These are phyloP conservation scores for Aspergillus amoenus DNA, from an alignment of 2,329 filamentous ascomycete genomes.

Conservation along the genomic window DNA sequence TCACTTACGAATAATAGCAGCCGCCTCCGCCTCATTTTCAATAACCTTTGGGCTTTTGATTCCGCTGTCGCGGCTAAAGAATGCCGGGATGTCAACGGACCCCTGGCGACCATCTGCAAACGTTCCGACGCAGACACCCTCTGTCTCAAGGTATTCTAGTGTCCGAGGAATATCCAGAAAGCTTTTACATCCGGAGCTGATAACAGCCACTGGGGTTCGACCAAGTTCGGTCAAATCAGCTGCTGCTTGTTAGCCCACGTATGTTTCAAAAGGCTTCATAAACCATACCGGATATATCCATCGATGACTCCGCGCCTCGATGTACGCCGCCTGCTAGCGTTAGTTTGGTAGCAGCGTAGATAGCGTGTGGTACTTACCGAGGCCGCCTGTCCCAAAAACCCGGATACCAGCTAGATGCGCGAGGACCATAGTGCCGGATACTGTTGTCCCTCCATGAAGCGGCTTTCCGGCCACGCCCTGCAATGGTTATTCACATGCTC, in stretches of 20 bases:
- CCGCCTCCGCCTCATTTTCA: slow-evolving; percentile 74
- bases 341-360: slow-evolving; percentile 11
- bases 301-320: slow-evolving; percentile 76
- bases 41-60: slow-evolving; percentile 75
- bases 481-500: neutral
- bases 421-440: slow-evolving; percentile 89
- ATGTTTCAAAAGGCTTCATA: neutral
- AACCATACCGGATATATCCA: slow-evolving; percentile 73
- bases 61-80: slow-evolving; percentile 88
- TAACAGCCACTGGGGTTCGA: slow-evolving; percentile 80
- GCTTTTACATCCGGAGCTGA: slow-evolving; percentile 91
- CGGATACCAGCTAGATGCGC: slow-evolving; percentile 83
- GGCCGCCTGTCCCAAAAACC: slow-evolving; percentile 90
- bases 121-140: slow-evolving; percentile 76
- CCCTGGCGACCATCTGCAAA: slow-evolving; percentile 79
- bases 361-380: slow-evolving; percentile 51
- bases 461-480: slow-evolving; percentile 65
- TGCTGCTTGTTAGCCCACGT: slow-evolving; percentile 16
- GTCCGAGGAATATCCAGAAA: slow-evolving; percentile 91
- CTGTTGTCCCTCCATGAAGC: slow-evolving; percentile 86
- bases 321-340: slow-evolving; percentile 70
- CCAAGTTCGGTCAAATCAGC: slow-evolving; percentile 94
- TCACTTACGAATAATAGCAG: slow-evolving; percentile 72
- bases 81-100: slow-evolving; percentile 82
- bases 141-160: slow-evolving; percentile 73